Evolutionary conservation across 192 early-diverging fungal genomes (phyloP).

Genomic region (Oehlia diaphana): DNA sequence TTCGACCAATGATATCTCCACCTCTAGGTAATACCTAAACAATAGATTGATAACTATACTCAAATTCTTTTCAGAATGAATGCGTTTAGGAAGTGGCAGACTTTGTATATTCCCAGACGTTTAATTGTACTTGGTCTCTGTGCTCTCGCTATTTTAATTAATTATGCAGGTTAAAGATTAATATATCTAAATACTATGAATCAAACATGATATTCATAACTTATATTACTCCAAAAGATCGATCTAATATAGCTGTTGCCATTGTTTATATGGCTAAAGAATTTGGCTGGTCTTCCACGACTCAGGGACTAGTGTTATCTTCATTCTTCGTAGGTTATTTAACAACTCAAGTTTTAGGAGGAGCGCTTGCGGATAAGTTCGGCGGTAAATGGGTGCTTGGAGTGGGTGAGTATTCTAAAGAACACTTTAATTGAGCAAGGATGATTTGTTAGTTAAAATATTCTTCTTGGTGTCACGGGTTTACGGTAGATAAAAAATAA

Average conservation of each 20-base stretch:
- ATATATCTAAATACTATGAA: not conserved
- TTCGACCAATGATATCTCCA: no score
- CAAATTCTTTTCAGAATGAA: not conserved
- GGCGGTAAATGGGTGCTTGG: conserved; percentile 40
- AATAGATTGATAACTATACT: no score
- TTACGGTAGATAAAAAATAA: no score
- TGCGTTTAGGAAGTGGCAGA: not conserved
- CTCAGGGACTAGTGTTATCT: conserved; percentile 37
- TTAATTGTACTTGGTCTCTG: conserved; percentile 22
- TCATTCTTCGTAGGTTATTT: conserved; percentile 43
- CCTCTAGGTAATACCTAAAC: no score
- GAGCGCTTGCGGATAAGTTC: conserved; percentile 38
- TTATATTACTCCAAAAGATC: conserved; percentile 27
- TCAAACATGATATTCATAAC: not conserved
- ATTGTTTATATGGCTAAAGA: conserved; percentile 42
- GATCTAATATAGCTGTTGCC: conserved; percentile 42
- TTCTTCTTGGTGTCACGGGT: no score
- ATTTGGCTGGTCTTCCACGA: conserved; percentile 31
- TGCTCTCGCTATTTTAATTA: not conserved
- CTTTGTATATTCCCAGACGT: conserved; percentile 10
- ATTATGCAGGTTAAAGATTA: conserved; percentile 14
- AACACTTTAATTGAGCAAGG: not conserved
- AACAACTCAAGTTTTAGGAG: conserved; percentile 38
- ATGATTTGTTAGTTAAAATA: no score
- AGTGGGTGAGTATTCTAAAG: conserved; percentile 27